Evolutionary conservation across 2,329 filamentous ascomycete species (phyloP).

Genomic region (Paraphoma sp.): DNA sequence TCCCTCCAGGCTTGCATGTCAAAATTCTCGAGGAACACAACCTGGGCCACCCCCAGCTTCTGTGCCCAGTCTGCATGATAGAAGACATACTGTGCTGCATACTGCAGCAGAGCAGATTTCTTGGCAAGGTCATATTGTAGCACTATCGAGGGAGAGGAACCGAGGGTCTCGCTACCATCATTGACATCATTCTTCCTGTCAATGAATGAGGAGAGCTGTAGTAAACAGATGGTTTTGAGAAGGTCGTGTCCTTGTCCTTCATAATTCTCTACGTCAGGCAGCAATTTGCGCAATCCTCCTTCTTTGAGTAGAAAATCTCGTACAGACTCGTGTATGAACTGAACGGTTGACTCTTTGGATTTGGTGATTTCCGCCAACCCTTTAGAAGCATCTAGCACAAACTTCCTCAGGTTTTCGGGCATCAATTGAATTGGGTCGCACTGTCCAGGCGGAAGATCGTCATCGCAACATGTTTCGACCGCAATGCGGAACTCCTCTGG

Average conservation of each 20-base stretch:
- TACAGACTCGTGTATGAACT: conserved; percentile 9
- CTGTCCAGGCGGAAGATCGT: not conserved
- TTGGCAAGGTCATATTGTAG: not conserved
- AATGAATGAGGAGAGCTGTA: not conserved
- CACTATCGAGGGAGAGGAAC: too few relatives aligned
- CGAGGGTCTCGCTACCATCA: not conserved
- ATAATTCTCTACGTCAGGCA: not conserved
- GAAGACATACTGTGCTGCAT: not conserved
- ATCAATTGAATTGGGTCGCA: not conserved
- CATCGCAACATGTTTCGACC: not conserved
- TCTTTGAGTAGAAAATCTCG: conserved; percentile 10
- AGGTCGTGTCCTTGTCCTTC: not conserved
- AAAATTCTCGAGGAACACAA: not conserved
- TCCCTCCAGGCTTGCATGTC: not conserved
- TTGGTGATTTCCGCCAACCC: conserved; percentile 5
- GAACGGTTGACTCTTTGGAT: not conserved
- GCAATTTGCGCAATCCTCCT: not conserved
- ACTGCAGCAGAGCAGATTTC: not conserved
- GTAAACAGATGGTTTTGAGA: not conserved
- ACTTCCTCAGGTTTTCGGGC: not conserved
- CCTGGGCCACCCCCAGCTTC: not conserved
- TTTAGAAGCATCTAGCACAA: conserved; percentile 5
- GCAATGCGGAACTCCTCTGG: conserved; percentile 5
- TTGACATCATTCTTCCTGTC: not conserved
- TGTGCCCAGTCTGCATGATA: not conserved